phyloP scores from a whole-genome alignment of 345 rosid genomes.

The Euphorbia pulcherrima region DNA sequence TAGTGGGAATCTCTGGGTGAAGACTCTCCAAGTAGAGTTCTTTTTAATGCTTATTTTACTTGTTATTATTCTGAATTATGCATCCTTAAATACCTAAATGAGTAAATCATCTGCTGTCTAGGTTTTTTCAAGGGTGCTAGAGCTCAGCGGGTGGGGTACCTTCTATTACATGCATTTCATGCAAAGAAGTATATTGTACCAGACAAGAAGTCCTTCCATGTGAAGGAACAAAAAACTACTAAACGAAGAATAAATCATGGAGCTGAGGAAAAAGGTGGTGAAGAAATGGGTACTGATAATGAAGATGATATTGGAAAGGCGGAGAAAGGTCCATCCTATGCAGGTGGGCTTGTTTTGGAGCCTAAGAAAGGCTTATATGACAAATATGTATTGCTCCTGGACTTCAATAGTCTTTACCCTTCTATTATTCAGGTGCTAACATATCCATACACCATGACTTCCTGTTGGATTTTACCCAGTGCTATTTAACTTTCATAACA shows the following conservation, averaged over 20 bases:
- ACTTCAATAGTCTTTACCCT: conserved; percentile 97
- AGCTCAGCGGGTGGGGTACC: conserved; percentile 93
- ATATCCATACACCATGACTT: conserved; percentile 9
- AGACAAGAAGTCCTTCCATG: conserved; percentile 59
- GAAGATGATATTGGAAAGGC: conserved; percentile 46
- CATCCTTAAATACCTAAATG: conserved; percentile 8
- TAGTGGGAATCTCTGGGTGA: conserved; percentile 98
- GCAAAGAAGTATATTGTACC: conserved; percentile 89
- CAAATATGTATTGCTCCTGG: conserved; percentile 86
- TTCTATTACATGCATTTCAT: conserved; percentile 85
- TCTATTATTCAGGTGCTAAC: conserved; percentile 89
- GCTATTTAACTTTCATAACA: not conserved
- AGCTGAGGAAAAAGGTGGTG: conserved; percentile 38
- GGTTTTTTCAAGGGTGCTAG: conserved; percentile 77
- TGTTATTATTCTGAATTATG: not conserved
- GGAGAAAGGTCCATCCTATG: conserved; percentile 88
- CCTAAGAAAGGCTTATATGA: conserved; percentile 95
- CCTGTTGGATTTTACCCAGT: not conserved
- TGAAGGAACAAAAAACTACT: conserved; percentile 50
- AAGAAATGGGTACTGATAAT: conserved; percentile 50
- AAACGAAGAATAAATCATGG: conserved; percentile 54
- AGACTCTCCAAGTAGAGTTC: conserved; percentile 91
- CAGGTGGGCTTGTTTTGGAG: conserved; percentile 96
- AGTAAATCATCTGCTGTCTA: not conserved
- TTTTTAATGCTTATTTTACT: not conserved